Percentiles rank a stretch among this genome's conserved stretches.
Evolutionary conservation across 148 eudicot species (phyloP).

Genomic region (Salicornia ramosissima): DNA sequence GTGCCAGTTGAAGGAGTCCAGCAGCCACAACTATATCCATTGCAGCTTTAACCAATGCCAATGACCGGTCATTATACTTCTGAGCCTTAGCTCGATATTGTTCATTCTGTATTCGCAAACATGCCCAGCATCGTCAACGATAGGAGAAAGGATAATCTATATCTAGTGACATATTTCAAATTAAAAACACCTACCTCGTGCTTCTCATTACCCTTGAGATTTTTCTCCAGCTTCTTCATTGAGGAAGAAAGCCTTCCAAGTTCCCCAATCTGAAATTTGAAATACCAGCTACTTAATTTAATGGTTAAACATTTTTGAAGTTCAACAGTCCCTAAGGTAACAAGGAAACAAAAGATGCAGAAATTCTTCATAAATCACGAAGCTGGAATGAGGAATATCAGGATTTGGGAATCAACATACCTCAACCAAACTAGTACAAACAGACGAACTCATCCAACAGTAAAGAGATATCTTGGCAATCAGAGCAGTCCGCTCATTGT

Average conservation of each 20-base stretch:
- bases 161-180: not conserved
- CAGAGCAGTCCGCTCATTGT: conserved; percentile 68
- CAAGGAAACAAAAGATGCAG: not conserved
- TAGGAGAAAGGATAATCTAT: not conserved
- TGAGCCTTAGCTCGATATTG: conserved; percentile 57
- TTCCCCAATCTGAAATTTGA: conserved; percentile 50
- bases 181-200: conserved; percentile 43
- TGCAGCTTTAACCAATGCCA: conserved; percentile 71
- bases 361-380: not conserved
- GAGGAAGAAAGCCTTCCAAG: conserved; percentile 83
- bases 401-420: conserved; percentile 29
- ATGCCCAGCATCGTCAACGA: conserved; percentile 4
- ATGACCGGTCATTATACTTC: conserved; percentile 74
- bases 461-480: conserved; percentile 80
- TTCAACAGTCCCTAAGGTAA: not conserved
- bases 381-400: not conserved
- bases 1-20: conserved; percentile 89
- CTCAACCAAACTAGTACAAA: conserved; percentile 82
- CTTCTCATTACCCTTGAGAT: conserved; percentile 63
- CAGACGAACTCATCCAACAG: conserved; percentile 96
- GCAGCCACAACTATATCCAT: conserved; percentile 87
- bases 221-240: conserved; percentile 84
- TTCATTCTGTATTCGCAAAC: conserved; percentile 54
- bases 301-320: not conserved
- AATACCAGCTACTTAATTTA: not conserved